phyloP scores from a whole-genome alignment of 2,329 filamentous ascomycete species.

The Dothideomycetidae sp. region DNA sequence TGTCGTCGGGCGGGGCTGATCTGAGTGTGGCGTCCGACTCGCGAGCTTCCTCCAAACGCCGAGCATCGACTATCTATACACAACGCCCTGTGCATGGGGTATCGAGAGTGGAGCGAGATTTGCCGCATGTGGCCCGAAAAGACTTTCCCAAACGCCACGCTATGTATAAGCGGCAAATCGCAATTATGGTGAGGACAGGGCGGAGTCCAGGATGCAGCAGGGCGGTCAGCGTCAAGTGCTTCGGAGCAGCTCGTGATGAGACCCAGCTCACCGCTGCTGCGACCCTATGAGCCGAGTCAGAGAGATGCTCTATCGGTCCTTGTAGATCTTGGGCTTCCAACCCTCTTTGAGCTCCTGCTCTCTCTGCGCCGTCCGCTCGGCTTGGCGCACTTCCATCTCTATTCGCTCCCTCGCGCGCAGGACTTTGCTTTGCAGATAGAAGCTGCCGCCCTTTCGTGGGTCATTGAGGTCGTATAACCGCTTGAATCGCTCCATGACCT shows the following conservation, averaged over 20 bases:
- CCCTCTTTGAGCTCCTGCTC: conserved; percentile 72
- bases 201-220: too few relatives aligned
- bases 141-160: conserved; percentile 6
- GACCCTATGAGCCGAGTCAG: conserved; percentile 3
- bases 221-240: too few relatives aligned
- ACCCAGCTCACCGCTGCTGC: neutral
- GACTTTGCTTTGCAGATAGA: conserved; percentile 97
- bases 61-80: neutral
- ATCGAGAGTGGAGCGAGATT: conserved; percentile 7
- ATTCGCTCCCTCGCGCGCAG: conserved; percentile 81
- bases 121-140: neutral
- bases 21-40: too few relatives aligned
- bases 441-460: conserved; percentile 87
- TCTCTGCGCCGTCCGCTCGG: conserved; percentile 53
- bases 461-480: conserved; percentile 88
- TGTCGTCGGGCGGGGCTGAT: too few relatives aligned
- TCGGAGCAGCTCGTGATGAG: too few relatives aligned
- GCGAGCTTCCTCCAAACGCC: too few relatives aligned
- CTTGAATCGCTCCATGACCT: conserved; percentile 80
- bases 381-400: conserved; percentile 67
- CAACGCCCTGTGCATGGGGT: neutral
- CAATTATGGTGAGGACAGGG: neutral
- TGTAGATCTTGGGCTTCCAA: conserved; percentile 91
- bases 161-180: conserved; percentile 2
- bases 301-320: conserved; percentile 47